Base-by-base conservation (phyloP, 768 basidiomycete species). In the Neoboletus magnificus region DNA sequence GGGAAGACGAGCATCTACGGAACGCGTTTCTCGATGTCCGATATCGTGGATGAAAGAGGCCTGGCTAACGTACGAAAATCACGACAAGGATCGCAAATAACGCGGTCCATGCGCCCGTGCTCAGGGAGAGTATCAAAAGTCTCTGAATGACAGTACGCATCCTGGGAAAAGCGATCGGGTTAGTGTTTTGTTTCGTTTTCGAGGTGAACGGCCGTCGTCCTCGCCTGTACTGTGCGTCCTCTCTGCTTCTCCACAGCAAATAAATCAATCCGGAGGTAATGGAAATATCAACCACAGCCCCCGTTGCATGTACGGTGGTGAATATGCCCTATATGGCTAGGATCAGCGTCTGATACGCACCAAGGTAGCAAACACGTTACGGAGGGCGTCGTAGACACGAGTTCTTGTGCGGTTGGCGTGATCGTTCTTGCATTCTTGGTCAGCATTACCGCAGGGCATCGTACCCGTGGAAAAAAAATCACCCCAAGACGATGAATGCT, bases 81-180 rank as follows among this genome's bases (percentile, higher is more conserved):
- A 62, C 55, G 33, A 55, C 54, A 23, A 35, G 40, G 39, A 62
- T 61, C 16, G 55, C 50, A 8, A 64, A 50, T 23, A 60, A 13
- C 5, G 62, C 51, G 15, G 62, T 64, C 62, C 62, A 62, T 16
- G 50, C 51, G 7, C 62, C 58, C 1, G 62, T 64, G 42, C 48
- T 47, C 18, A 62, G 12, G 8, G 62, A 62, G 11, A 62, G 48
- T 41, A 62, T 33, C 18, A 62, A 15, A 5, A 62, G 62, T 16
- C 10, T 47, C 9, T 64, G 58, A 4, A 62, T 50, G 29, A 65
- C 50, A 5, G 50, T 29, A 10, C 59, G 62, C 63, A 65, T 65
- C 44, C 62, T 65, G 32, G 35, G 39, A 25, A 11, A 30, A 23
- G 12, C 22, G 10, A 18, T 7, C 12, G 0, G 9, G 25, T 43